Percentiles rank a stretch among this genome's conserved stretches.
Conservation (phyloP, 768 basidiomycete species). For the Strobilomyces echinocephalus region DNA sequence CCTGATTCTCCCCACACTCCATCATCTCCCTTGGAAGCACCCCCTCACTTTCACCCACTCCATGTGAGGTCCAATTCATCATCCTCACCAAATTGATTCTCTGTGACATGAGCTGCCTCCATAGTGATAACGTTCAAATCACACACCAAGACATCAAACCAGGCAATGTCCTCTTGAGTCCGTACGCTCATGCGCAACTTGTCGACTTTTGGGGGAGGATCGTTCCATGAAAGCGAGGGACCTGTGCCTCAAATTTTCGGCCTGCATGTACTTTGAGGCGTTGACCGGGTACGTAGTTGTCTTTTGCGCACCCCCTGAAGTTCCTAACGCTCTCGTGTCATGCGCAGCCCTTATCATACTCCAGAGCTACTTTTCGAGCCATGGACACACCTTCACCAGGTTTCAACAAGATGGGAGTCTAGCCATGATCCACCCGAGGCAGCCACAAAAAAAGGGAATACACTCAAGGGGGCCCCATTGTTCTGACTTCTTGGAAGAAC, state of each 20-base stretch:
- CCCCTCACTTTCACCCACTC: conserved; percentile 4
- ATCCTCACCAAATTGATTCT: conserved; percentile 55
- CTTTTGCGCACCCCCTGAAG: not conserved
- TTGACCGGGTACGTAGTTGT: conserved; percentile 69
- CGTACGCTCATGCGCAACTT: conserved; percentile 59
- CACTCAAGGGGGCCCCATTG: too few relatives aligned
- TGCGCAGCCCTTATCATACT: conserved; percentile 69
- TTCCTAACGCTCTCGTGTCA: not conserved
- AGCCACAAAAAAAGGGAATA: too few relatives aligned
- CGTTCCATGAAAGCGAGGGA: conserved; percentile 36
- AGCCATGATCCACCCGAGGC: too few relatives aligned
- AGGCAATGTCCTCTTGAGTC: conserved; percentile 65
- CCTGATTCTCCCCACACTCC: conserved; percentile 25
- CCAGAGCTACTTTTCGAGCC: conserved; percentile 86
- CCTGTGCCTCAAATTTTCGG: conserved; percentile 59
- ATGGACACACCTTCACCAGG: conserved; percentile 45
- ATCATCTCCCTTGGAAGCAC: conserved; percentile 15
- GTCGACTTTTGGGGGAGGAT: conserved; percentile 66
- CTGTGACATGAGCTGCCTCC: conserved; percentile 63
- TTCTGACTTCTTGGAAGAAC: too few relatives aligned
- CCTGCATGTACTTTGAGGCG: conserved; percentile 74
- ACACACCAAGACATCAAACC: conserved; percentile 91
- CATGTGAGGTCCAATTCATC: conserved; percentile 36
- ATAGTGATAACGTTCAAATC: conserved; percentile 44
- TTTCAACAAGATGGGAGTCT: too few relatives aligned